Evolutionary conservation across 352 stramenopile species (phyloP), one percentile per base, ranked within the genome.

Genomic region (Globisporangium irregulare): DNA sequence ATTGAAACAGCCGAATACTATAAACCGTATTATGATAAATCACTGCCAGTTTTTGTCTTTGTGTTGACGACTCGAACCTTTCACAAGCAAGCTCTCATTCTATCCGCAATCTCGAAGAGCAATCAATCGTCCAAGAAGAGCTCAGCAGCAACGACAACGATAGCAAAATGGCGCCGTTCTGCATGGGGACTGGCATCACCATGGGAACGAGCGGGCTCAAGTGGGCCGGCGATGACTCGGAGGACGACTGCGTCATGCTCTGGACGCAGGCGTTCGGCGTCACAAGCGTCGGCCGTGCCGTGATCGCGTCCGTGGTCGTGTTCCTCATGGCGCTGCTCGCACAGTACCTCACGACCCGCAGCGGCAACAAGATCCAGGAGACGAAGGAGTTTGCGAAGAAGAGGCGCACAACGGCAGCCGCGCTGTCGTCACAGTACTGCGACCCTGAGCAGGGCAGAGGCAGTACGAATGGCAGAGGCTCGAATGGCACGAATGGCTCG

Each of bases 151-250:
- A 48, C 38, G 63, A 12, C 15, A 71, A 64, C 62, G 18, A 46
- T 14, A 38, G 2, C 43, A 64, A 6, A 18, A 72, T 73, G 69
- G 56, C 63, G 34, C 70, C 67, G 55, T 90, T 92, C 67, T 92
- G 84, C 70, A 73, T 87, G 59, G 84, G 81, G 38, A 77, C 75
- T 18, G 84, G 82, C 64, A 85, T 87, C 59, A 73, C 70, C 53
- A 92, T 92, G 84, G 84, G 84, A 65, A 79, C 75, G 57, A 67
- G 73, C 29, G 84, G 84, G 3, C 74, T 93, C 62, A 76, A 82
- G 46, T 83, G 84, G 73, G 64, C 72, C 4, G 81, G 84, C 57
- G 68, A 64, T 38, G 72, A 82, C 59, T 67, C 71, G 5, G 67
- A 76, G 36, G 68, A 72, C 60, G 85, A 93, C 78, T 93, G 85